These are phyloP conservation scores for Oryza meyeriana DNA, from an alignment of 176 grass and related monocot species.

Conservation along the genomic window DNA sequence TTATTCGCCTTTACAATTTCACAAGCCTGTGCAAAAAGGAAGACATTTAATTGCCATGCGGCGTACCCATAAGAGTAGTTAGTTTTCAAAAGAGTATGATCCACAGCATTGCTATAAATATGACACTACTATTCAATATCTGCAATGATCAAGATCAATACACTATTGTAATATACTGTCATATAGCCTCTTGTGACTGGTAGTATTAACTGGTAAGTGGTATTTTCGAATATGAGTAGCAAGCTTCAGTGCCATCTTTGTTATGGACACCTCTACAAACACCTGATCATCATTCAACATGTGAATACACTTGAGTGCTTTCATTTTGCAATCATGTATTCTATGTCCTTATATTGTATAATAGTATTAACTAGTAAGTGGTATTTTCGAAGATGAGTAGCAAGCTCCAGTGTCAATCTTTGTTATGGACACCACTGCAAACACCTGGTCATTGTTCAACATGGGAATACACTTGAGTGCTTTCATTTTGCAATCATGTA, in stretches of 20 bases:
- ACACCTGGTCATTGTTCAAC: neutral
- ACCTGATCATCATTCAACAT: neutral
- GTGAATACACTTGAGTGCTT: neutral
- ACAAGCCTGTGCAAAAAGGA: slow-evolving; percentile 53
- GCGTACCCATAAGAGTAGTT: neutral
- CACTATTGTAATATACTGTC: neutral
- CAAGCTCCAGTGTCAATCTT: neutral
- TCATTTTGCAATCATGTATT: neutral
- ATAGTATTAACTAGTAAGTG: neutral
- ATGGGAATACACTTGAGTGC: neutral
- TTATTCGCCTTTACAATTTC: slow-evolving; percentile 80
- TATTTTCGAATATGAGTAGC: neutral
- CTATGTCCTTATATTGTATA: neutral
- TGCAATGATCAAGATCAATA: neutral
- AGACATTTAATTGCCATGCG: neutral
- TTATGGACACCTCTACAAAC: neutral
- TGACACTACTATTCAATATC: neutral
- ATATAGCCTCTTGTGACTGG: neutral
- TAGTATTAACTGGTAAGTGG: neutral
- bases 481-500: neutral
- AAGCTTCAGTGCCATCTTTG: neutral
- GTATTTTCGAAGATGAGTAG: neutral
- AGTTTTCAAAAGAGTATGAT: neutral
- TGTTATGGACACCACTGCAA: neutral
- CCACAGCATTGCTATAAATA: neutral